Base-by-base conservation (phyloP, 2,329 filamentous ascomycete species). In the Alternaria infectoria region DNA sequence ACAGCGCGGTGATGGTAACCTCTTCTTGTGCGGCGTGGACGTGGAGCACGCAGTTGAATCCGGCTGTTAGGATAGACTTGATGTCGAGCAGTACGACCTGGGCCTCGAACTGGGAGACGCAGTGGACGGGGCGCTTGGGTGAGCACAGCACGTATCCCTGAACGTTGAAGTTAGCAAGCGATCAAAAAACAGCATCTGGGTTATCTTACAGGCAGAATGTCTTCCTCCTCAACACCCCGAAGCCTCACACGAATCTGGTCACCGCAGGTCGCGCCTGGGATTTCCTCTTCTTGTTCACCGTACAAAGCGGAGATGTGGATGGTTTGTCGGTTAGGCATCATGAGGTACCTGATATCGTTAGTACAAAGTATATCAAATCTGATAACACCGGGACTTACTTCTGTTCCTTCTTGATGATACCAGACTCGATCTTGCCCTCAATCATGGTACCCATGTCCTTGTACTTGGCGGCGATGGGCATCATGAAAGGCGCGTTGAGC, bases 401-500 rank as follows among this genome's bases (percentile, higher is more conserved):
- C 43, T 63, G 57, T 15, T 63, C 61, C 32, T 63, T 63, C 28
- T 63, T 63, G 28, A 63, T 63, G 36, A 63, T 56, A 43, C 71
- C 95, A 17, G 94, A 92, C 82, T 99, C 96, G 69, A 99, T 92
- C 86, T 97, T 97, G 70, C 96, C 96, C 83, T 99, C 96, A 45
- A 97, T 88, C 88, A 99, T 93, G 66, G 96, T 99, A 74, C 96
- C 96, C 87, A 99, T 91, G 79, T 99, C 96, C 74, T 92, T 89
- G 85, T 98, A 99, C 83, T 99, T 99, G 81, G 93, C 93, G 68
- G 92, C 92, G 69, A 99, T 87, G 9, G 96, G 92, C 94, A 99
- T 97, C 96, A 99, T 98, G 86, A 99, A 98, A 10, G 96, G 95
- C 2, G 96, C 96, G 74, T 97, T 97, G 74, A 97, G 83, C 85